Conservation (phyloP, 2,329 filamentous ascomycete genomes). For the Reticulascus tulasneorum region DNA sequence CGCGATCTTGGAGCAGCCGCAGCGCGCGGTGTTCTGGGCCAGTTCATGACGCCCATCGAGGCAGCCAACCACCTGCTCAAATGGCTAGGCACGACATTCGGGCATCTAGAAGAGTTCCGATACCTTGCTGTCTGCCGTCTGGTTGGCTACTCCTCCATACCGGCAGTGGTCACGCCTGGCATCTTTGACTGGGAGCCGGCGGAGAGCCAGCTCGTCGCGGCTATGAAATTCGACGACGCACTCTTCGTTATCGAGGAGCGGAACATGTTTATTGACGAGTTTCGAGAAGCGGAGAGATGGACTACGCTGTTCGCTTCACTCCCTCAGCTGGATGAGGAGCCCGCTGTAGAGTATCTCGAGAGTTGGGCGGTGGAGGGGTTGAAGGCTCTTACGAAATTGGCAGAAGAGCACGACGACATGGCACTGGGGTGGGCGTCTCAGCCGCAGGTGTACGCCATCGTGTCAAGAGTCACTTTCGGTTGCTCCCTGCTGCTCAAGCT, state of each 20-base stretch:
- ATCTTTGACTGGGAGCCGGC: constrained; percentile 28
- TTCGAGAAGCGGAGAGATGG: constrained; percentile 72
- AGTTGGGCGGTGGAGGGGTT: constrained; percentile 52
- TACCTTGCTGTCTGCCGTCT: constrained; percentile 39
- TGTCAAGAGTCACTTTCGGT: neutral
- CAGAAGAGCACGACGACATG: constrained; percentile 44
- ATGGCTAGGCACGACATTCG: constrained; percentile 36
- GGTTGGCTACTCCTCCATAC: constrained; percentile 25
- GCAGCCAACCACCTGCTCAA: constrained; percentile 40
- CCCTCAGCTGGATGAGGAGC: neutral
- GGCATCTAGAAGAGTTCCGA: constrained; percentile 30
- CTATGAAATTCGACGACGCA: constrained; percentile 55
- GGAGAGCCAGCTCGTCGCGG: constrained; percentile 35
- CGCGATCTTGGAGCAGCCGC: constrained; percentile 59
- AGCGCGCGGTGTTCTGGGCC: constrained; percentile 40
- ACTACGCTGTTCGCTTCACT: constrained; percentile 39
- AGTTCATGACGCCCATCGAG: constrained; percentile 44
- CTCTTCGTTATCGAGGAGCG: constrained; percentile 89
- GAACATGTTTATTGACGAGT: constrained; percentile 87
- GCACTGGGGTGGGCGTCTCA: constrained; percentile 70
- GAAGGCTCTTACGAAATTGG: constrained; percentile 30
- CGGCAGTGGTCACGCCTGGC: neutral
- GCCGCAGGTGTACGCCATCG: constrained; percentile 60
- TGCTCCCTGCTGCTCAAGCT: constrained; percentile 22
- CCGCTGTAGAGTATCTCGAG: constrained; percentile 22